Evolutionary conservation across 2,329 filamentous ascomycete species (phyloP).

Genomic region (Penicillium sp.): DNA sequence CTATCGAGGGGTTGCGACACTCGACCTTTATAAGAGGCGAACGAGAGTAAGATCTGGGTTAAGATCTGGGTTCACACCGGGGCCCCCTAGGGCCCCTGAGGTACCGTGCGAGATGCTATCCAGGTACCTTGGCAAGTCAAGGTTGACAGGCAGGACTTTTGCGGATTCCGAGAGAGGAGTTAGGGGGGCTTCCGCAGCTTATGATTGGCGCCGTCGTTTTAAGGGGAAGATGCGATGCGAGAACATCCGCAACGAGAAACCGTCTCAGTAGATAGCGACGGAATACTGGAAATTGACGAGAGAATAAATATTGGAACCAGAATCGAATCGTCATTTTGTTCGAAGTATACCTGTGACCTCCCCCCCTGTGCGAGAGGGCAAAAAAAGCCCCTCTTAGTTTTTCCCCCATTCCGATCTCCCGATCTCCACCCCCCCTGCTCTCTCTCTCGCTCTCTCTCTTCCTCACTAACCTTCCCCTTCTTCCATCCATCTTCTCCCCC

Average conservation of each 20-base stretch:
- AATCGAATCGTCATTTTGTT: not conserved
- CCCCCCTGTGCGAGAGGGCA: not conserved
- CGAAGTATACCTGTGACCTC: not conserved
- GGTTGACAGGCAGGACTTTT: no score
- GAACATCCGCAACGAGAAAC: slow-evolving; percentile 5
- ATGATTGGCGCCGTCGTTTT: not conserved
- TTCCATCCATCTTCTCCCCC: slow-evolving; percentile 15
- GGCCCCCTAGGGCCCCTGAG: no score
- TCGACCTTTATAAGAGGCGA: not conserved
- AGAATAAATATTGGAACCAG: not conserved
- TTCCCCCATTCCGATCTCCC: slow-evolving; percentile 21
- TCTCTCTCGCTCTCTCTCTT: slow-evolving; percentile 29
- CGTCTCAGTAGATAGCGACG: not conserved
- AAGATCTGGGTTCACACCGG: no score
- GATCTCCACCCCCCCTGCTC: slow-evolving; percentile 27
- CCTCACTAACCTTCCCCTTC: slow-evolving; percentile 19
- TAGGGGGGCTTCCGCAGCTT: not conserved
- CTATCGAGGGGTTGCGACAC: not conserved
- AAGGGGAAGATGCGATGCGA: slow-evolving; percentile 1
- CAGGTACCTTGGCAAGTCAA: no score
- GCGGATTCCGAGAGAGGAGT: not conserved
- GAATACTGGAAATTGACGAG: slow-evolving; percentile 1
- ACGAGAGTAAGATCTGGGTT: not conserved
- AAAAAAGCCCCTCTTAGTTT: slow-evolving; percentile 28
- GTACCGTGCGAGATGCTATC: no score